Evolutionary conservation across 768 basidiomycete genomes (phyloP).

Genomic region (Tremella fuciformis): DNA sequence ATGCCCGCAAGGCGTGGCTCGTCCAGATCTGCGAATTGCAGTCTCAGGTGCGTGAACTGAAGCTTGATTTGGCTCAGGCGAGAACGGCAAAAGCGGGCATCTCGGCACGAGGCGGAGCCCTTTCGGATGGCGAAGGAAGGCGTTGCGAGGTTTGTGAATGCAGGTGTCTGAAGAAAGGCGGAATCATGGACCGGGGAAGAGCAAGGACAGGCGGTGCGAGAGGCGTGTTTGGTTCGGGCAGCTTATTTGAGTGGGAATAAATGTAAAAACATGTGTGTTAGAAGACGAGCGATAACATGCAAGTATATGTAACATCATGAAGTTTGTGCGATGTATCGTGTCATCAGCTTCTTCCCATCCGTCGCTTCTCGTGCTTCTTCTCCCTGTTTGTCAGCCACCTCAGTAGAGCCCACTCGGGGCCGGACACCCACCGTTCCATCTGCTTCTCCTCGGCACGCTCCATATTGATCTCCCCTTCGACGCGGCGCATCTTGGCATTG

Average conservation of each 20-base stretch:
- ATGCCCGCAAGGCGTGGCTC: constrained; percentile 22
- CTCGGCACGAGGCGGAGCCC: not conserved
- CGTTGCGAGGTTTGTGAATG: not conserved
- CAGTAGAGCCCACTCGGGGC: not conserved
- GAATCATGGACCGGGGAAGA: constrained; percentile 38
- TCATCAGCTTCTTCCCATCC: constrained; percentile 22
- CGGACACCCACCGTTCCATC: constrained; percentile 62
- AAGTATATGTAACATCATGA: not conserved
- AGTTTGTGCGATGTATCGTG: not conserved
- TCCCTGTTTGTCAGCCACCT: constrained; percentile 19
- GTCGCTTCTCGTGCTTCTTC: constrained; percentile 32
- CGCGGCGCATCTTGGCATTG: constrained; percentile 76
- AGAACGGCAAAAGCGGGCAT: constrained; percentile 6
- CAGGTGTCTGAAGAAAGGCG: not conserved
- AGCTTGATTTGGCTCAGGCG: not conserved
- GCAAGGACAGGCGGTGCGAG: constrained; percentile 44
- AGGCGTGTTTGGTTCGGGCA: constrained; percentile 44
- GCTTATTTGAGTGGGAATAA: constrained; percentile 42
- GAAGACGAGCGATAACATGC: not conserved
- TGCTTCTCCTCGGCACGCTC: constrained; percentile 95
- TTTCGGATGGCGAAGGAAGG: constrained; percentile 2
- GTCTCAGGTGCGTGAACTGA: constrained; percentile 19
- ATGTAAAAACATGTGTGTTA: not conserved
- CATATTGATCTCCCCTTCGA: constrained; percentile 60
- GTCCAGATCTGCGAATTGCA: constrained; percentile 32